Evolutionary conservation across 2,329 filamentous ascomycete genomes (phyloP), one percentile per base, ranked within the genome.

Genomic region (Phoma sp.): DNA sequence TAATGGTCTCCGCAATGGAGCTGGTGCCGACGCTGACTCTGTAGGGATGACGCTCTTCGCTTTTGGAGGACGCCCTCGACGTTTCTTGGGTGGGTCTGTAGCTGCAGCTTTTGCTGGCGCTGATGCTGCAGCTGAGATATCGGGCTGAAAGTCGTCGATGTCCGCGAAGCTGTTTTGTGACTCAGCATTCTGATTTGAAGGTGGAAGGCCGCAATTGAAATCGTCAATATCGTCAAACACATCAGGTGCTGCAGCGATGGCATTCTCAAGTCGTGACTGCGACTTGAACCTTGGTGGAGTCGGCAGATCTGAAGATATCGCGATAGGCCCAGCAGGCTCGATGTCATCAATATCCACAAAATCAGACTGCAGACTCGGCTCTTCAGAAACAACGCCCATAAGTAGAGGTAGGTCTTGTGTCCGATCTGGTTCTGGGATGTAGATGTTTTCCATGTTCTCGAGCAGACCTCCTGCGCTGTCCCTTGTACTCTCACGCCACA

Each of bases 401-500:
- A 68, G 62, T 4, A 74, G 49, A 10, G 67, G 64, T 9, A 68
- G 49, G n/a, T 73, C 66, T 45, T 70, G 62, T 3, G 67, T 69
- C 20, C 66, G 63, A 47, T 72, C 70, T 9, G 69, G 67, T 30
- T 69, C 66, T 1, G 68, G 66, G 26, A 73, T 61, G 38, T 67
- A 68, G 11, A 72, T 39, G 25, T 64, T 59, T 21, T 61, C 53
- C 23, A 61, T 60, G 12, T 65, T 59, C n/a, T 71, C 63, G 1
- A 75, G 57, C 36, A 73, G 50, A 4, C 60, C 51, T 10, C 73
- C 72, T 0, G 68, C 64, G 11, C 63, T 66, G 52, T 74, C 71
- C 52, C 74, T 59, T 4, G 71, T 52, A 20, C 72, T 71, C 21
- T 67, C 73, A 47, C 61, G 60, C 74, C 74, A 76, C 4, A 76